Conservation (phyloP, 2,329 filamentous ascomycete species). For the Biscogniauxia sp. region DNA sequence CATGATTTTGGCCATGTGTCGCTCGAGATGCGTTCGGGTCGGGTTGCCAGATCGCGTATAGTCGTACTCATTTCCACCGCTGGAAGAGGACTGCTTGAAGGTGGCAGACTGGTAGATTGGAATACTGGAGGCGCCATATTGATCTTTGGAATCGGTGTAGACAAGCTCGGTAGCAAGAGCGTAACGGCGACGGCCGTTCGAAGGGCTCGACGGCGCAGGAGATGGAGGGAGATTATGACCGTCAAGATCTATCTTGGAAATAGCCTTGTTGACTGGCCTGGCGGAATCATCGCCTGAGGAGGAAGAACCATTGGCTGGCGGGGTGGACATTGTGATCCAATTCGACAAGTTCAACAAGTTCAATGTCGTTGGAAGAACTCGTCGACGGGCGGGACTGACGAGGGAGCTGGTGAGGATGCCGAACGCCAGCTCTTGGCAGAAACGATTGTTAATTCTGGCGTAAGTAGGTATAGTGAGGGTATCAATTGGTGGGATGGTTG, state of each 20-base stretch:
- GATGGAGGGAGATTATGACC: constrained; percentile 86
- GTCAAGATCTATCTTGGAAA: constrained; percentile 70
- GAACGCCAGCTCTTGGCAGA: background rate
- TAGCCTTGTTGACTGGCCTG: constrained; percentile 49
- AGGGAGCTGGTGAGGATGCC: background rate
- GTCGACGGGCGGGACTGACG: background rate
- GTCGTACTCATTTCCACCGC: constrained; percentile 87
- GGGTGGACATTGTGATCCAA: constrained; percentile 19
- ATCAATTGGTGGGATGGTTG: background rate
- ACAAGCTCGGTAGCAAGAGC: constrained; percentile 94
- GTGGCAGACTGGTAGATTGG: constrained; percentile 98
- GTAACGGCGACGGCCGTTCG: constrained; percentile 78
- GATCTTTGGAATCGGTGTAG: constrained; percentile 92
- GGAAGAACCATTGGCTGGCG: constrained; percentile 29
- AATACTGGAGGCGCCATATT: constrained; percentile 94
- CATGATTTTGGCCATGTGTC: constrained; percentile 99
- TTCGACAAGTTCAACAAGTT: background rate
- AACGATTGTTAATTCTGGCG: background rate
- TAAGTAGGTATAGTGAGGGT: background rate
- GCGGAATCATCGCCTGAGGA: constrained; percentile 32
- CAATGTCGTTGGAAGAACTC: background rate
- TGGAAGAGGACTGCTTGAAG: constrained; percentile 87
- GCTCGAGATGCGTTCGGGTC: constrained; percentile 91
- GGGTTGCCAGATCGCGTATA: constrained; percentile 98
- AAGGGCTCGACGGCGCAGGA: constrained; percentile 87